A percentile compares a stretch with the other conserved stretches of the same genome.
Evolutionary conservation across 768 basidiomycete species (phyloP).

Genomic region (Podaxis mareebaensis): DNA sequence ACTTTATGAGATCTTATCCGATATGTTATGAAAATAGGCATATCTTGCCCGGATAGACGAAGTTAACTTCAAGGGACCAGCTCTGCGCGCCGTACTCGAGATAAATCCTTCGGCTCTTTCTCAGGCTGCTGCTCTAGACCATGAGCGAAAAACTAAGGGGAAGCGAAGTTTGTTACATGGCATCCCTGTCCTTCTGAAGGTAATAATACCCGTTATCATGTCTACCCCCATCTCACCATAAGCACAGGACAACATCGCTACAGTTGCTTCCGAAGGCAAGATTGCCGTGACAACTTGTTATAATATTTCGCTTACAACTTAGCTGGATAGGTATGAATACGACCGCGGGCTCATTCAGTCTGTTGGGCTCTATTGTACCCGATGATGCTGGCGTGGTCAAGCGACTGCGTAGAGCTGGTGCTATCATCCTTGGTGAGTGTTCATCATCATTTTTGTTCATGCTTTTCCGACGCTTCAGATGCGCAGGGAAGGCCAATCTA

Average conservation of each 20-base stretch:
- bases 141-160: conserved; percentile 40
- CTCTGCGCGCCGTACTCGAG: conserved; percentile 60
- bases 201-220: conserved; percentile 9
- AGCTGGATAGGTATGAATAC: conserved; percentile 42
- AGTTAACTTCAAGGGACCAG: conserved; percentile 63
- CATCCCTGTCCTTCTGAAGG: conserved; percentile 54
- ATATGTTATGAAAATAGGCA: conserved; percentile 38
- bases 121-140: conserved; percentile 52
- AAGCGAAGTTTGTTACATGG: conserved; percentile 53
- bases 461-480: background rate
- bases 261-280: conserved; percentile 43
- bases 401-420: conserved; percentile 41
- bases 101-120: conserved; percentile 51
- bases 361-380: conserved; percentile 44
- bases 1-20: background rate
- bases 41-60: conserved; percentile 69
- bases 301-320: background rate
- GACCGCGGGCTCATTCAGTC: conserved; percentile 44
- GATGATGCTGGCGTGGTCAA: conserved; percentile 48
- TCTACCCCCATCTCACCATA: background rate
- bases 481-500: conserved; percentile 53
- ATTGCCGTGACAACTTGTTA: background rate
- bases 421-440: conserved; percentile 42
- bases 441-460: background rate
- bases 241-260: conserved; percentile 48